A percentile compares a stretch with the other conserved stretches of the same genome.
phyloP scores from a whole-genome alignment of 495 filamentous ascomycete genomes.

The Neurospora sp. region DNA sequence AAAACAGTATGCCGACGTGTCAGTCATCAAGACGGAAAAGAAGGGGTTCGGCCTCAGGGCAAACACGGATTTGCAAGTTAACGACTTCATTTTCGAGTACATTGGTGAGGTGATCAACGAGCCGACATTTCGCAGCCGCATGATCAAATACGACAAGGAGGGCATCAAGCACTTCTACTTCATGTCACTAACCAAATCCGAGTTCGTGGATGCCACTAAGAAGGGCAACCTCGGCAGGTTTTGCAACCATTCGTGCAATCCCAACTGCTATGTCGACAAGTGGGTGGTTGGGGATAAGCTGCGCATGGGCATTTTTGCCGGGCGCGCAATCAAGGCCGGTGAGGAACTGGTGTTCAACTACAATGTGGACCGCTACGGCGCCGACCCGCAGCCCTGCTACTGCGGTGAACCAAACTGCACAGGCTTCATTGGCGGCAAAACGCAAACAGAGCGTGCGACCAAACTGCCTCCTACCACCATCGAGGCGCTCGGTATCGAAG shows the following conservation, averaged over 20 bases:
- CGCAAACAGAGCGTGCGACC: constrained; percentile 89
- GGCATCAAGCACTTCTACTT: constrained; percentile 99
- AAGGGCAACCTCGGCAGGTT: constrained; percentile 94
- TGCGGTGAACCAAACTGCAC: constrained; percentile 93
- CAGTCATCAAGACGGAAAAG: constrained; percentile 94
- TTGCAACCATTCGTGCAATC: constrained; percentile 98
- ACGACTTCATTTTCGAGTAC: constrained; percentile 96
- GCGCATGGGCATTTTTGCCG: constrained; percentile 98
- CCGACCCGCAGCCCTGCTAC: constrained; percentile 93
- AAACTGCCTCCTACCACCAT: constrained; percentile 85
- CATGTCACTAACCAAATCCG: constrained; percentile 94
- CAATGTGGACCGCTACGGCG: constrained; percentile 97
- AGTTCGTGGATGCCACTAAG: constrained; percentile 97
- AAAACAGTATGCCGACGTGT: constrained; percentile 79
- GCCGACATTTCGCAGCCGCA: constrained; percentile 72
- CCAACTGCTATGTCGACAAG: constrained; percentile 98
- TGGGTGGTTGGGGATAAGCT: constrained; percentile 98
- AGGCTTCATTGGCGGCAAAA: constrained; percentile 94
- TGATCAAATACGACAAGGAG: constrained; percentile 84
- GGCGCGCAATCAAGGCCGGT: constrained; percentile 73
- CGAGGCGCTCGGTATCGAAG: constrained; percentile 93
- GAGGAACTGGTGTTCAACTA: constrained; percentile 99
- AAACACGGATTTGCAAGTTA: constrained; percentile 59
- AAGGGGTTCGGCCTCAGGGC: constrained; percentile 90
- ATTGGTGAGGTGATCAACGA: constrained; percentile 98